Percentiles rank a stretch among this genome's conserved stretches.
Evolutionary conservation across 2,329 filamentous ascomycete genomes (phyloP).

Genomic region (Sporothrix brunneoviolacea): DNA sequence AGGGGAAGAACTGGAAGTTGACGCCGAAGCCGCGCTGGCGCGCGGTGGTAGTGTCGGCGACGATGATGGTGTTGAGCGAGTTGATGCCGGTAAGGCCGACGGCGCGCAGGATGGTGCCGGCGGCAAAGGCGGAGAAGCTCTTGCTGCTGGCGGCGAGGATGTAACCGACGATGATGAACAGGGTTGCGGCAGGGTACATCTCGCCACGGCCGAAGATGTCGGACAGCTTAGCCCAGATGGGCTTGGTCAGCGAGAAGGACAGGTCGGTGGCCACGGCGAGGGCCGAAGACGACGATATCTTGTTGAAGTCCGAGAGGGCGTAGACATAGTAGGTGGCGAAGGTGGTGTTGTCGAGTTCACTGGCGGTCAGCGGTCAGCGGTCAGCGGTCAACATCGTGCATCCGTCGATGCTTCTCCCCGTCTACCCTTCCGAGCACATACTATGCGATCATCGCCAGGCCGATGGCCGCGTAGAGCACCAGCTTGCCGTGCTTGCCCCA

Average conservation of each 20-base stretch:
- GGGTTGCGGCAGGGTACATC: constrained; percentile 49
- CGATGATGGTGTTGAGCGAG: constrained; percentile 56
- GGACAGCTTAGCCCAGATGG: constrained; percentile 54
- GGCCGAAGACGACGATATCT: constrained; percentile 24
- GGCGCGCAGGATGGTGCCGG: constrained; percentile 51
- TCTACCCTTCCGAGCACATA: not conserved
- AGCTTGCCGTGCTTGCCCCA: constrained; percentile 14
- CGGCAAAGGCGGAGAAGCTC: constrained; percentile 45
- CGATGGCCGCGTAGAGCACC: constrained; percentile 7
- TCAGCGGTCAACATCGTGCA: no score
- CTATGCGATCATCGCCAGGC: constrained; percentile 8
- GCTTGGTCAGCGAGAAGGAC: constrained; percentile 48
- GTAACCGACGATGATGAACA: constrained; percentile 50
- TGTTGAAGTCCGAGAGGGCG: constrained; percentile 26
- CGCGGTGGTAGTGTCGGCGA: constrained; percentile 50
- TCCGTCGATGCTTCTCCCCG: no score
- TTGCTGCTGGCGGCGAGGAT: constrained; percentile 49
- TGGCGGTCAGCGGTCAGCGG: no score
- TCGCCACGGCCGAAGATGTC: constrained; percentile 58
- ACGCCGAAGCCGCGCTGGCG: constrained; percentile 46
- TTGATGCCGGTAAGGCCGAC: constrained; percentile 53
- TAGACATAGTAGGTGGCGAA: constrained; percentile 26
- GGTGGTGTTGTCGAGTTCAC: constrained; percentile 26
- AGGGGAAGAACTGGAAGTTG: constrained; percentile 45
- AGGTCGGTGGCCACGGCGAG: constrained; percentile 28